phyloP scores from a whole-genome alignment of 2,329 filamentous ascomycete species.

The Mariannaea sp. region DNA sequence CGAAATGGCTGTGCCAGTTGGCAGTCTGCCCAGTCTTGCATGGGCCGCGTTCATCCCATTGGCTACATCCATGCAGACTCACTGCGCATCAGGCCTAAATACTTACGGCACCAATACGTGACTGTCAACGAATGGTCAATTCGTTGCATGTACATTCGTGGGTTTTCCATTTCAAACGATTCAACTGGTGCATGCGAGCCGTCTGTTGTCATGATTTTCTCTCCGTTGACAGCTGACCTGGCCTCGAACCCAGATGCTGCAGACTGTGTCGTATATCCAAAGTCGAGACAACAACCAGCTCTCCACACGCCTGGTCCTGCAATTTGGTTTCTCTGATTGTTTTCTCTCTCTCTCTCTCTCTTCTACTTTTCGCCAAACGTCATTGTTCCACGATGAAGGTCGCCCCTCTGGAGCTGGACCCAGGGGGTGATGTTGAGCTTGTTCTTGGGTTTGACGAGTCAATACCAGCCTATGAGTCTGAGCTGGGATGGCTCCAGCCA shows the following conservation, averaged over 20 bases:
- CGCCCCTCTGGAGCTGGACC: not conserved
- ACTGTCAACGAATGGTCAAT: not conserved
- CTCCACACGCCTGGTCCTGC: too few relatives aligned
- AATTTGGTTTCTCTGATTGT: too few relatives aligned
- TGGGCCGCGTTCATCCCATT: not conserved
- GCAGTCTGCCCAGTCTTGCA: not conserved
- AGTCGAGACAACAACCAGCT: too few relatives aligned
- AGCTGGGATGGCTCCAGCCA: not conserved
- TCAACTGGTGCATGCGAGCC: too few relatives aligned
- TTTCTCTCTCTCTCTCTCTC: not conserved
- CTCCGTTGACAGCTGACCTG: too few relatives aligned
- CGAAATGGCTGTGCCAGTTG: not conserved
- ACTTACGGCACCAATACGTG: not conserved
- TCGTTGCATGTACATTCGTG: not conserved
- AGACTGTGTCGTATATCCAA: too few relatives aligned
- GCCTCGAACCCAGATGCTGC: too few relatives aligned
- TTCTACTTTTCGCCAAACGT: not conserved
- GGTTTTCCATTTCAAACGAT: too few relatives aligned
- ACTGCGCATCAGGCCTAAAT: not conserved
- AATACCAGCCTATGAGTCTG: not conserved
- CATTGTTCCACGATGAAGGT: not conserved
- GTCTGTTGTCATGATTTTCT: too few relatives aligned
- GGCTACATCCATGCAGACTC: not conserved
- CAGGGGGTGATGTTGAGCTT: not conserved
- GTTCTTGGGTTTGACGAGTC: not conserved